A percentile compares a stretch with the other conserved stretches of the same genome.
Conservation (phyloP, 805 yeast species). For the Candida oleophila region DNA sequence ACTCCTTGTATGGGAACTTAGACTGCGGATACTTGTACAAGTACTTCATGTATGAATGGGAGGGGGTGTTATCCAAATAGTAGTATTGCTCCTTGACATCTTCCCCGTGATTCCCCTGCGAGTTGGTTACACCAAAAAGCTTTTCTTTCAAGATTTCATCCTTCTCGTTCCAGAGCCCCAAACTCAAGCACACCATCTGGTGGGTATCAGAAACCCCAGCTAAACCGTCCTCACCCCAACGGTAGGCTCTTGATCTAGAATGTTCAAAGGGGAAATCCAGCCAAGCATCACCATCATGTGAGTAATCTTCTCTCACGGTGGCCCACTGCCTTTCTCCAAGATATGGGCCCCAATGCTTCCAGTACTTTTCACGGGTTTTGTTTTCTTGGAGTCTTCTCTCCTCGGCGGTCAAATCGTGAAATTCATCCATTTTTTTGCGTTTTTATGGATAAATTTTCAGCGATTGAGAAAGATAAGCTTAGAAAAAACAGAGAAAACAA, state of each 20-base stretch:
- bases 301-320: constrained; percentile 85
- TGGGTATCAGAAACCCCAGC: constrained; percentile 87
- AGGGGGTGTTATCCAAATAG: constrained; percentile 87
- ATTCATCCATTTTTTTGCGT: neutral
- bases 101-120: constrained; percentile 95
- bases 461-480: neutral
- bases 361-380: constrained; percentile 46
- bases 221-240: constrained; percentile 97
- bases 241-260: constrained; percentile 72
- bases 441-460: neutral
- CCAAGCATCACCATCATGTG: constrained; percentile 89
- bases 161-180: constrained; percentile 90
- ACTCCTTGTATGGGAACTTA: constrained; percentile 76
- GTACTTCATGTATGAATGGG: constrained; percentile 90
- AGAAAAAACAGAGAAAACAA: too few relatives aligned
- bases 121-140: constrained; percentile 84
- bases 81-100: constrained; percentile 86
- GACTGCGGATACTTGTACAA: constrained; percentile 90
- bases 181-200: constrained; percentile 70
- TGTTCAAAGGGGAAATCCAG: constrained; percentile 82
- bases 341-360: constrained; percentile 92
- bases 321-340: constrained; percentile 88
- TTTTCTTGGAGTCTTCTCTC: constrained; percentile 36
- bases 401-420: constrained; percentile 29
- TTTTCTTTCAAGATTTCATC: constrained; percentile 85